Base-by-base conservation (phyloP, 169 alveolate species). In the Babesia divergens region DNA sequence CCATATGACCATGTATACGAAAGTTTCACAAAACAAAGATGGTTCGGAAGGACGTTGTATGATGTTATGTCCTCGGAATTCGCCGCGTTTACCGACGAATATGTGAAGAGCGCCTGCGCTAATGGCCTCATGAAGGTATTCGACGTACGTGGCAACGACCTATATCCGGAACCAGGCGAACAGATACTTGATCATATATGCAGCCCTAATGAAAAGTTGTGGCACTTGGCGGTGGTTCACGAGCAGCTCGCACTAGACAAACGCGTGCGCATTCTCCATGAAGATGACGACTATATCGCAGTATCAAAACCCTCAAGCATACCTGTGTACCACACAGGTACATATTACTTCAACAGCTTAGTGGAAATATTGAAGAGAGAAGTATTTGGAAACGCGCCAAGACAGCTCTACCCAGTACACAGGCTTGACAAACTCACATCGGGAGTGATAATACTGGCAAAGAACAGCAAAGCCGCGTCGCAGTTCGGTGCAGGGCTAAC, bases 291-390 rank as follows among this genome's bases (percentile, higher is more conserved):
- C 71, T 83, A 81, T 32, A 65, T 88, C 53, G 89, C 84, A 40
- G 93, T 81, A 6, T 80, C 89, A 34, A 88, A 88, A 46, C 79
- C 87, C 0, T 53, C 81, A 13, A 84, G 93, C 60, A 20, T 88
- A 22, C 93, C 93, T 18, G 84, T 88, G 11, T 88, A 88, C 56
- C 91, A 82, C 28, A 86, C 87, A 1, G 93, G 93, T 3, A 84
- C 89, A 13, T 88, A 88, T 51, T 80, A 84, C 32, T 88, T 60
- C 82, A 88, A 88, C 66, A 80, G 90, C 0, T 80, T 88, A 5
- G 56, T 84, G 38, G 80, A 88, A 50, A 66, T 82, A 46, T 24
- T 88, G 49, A 87, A 83, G 47, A 59, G 26, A 13, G 86, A 77
- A 28, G 55, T 67, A n/a, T 37, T 51, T 1, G 20, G 20, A 1